These are phyloP conservation scores for Calvatia gigantea DNA, from an alignment of 768 basidiomycete species.

Conservation along the genomic window DNA sequence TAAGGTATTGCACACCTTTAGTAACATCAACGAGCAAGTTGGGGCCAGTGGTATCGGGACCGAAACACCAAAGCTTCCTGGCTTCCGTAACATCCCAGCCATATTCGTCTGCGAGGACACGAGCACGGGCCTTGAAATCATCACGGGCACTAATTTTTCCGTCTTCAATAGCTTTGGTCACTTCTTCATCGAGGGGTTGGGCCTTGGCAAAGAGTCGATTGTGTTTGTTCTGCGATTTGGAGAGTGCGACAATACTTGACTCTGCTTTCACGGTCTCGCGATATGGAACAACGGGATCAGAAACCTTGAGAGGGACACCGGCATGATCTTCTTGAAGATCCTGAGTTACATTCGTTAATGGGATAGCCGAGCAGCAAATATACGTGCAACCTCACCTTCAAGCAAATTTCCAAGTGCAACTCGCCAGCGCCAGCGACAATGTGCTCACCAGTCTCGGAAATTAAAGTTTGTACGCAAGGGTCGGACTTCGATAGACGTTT, in stretches of 20 bases:
- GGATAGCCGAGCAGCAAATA: not conserved
- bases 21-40: conserved; percentile 97
- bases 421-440: conserved; percentile 99
- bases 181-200: conserved; percentile 88
- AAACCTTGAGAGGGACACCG: conserved; percentile 97
- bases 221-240: conserved; percentile 99
- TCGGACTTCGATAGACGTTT: conserved; percentile 99
- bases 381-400: conserved; percentile 60
- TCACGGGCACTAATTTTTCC: conserved; percentile 88
- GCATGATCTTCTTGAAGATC: conserved; percentile 99
- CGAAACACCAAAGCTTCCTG: conserved; percentile 99
- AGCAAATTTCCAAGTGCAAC: conserved; percentile 98
- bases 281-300: conserved; percentile 96
- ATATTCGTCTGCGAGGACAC: conserved; percentile 91
- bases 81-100: conserved; percentile 99
- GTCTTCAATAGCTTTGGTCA: conserved; percentile 86
- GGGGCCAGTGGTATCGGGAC: conserved; percentile 95
- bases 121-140: conserved; percentile 96
- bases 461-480: conserved; percentile 97
- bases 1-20: conserved; percentile 98
- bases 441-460: conserved; percentile 90
- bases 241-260: conserved; percentile 93
- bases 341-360: conserved; percentile 32
- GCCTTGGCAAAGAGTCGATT: conserved; percentile 97
- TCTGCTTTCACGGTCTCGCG: conserved; percentile 96